These are phyloP conservation scores for Trifolium dubium DNA, from an alignment of 306 rosid species.

Conservation along the genomic window DNA sequence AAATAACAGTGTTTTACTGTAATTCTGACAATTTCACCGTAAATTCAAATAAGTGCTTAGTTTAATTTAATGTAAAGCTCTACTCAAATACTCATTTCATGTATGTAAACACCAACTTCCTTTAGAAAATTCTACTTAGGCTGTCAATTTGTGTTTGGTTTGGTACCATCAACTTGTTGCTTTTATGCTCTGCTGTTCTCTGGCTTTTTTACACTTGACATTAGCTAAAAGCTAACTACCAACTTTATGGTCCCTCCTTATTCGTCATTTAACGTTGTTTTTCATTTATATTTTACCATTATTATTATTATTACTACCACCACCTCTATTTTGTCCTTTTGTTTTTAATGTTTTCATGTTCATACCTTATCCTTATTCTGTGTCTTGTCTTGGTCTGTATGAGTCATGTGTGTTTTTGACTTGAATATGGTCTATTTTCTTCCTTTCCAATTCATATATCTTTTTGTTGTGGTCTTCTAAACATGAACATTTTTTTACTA, in stretches of 20 bases:
- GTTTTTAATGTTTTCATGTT: neutral
- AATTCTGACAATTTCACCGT: too few species aligned
- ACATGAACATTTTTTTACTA: too few species aligned
- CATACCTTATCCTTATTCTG: slow-evolving; percentile 3
- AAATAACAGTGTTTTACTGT: too few species aligned
- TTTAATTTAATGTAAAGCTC: too few species aligned
- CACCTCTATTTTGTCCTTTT: slow-evolving; percentile 1
- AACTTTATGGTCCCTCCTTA: slow-evolving; percentile 12
- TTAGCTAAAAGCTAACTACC: slow-evolving; percentile 15
- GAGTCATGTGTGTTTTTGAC: neutral
- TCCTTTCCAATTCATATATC: too few species aligned
- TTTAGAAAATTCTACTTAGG: neutral
- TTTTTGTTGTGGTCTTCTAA: too few species aligned
- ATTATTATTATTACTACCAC: neutral
- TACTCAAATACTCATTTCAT: too few species aligned
- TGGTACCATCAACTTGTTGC: neutral
- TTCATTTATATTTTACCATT: neutral
- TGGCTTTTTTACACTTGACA: neutral
- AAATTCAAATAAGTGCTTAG: too few species aligned
- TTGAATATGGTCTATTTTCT: neutral
- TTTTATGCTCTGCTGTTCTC: neutral
- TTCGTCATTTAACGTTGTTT: neutral
- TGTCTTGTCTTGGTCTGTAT: neutral
- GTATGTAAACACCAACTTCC: neutral
- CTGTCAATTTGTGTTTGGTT: neutral